phyloP scores from a whole-genome alignment of 345 rosid species.

The Salix udensis region DNA sequence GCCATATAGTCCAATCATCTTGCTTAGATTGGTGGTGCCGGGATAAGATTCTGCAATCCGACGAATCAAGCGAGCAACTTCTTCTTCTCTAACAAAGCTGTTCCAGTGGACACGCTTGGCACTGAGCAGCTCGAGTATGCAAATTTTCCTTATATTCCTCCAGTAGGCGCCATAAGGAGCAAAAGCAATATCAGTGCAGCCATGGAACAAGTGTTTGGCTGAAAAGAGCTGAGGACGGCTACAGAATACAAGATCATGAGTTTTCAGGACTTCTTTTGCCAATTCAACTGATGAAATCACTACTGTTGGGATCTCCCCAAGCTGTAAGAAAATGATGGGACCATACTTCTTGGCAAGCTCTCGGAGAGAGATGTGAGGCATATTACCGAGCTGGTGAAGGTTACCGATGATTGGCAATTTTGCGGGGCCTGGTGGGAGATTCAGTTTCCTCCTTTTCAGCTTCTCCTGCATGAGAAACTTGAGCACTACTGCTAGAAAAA shows the following conservation, averaged over 20 bases:
- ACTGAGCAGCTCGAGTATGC: slow-evolving; percentile 22
- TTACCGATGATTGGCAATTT: slow-evolving; percentile 28
- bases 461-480: slow-evolving; percentile 18
- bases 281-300: slow-evolving; percentile 15
- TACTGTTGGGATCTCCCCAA: slow-evolving; percentile 26
- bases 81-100: slow-evolving; percentile 19
- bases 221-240: slow-evolving; percentile 22
- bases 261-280: slow-evolving; percentile 23
- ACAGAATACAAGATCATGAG: slow-evolving; percentile 20
- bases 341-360: slow-evolving; percentile 18
- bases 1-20: slow-evolving; percentile 16
- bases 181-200: slow-evolving; percentile 21
- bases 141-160: slow-evolving; percentile 22
- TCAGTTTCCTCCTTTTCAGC: slow-evolving; percentile 18
- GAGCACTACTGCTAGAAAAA: slow-evolving; percentile 14
- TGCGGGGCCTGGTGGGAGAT: slow-evolving; percentile 25
- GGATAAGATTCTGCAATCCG: slow-evolving; percentile 15
- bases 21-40: slow-evolving; percentile 13
- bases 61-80: slow-evolving; percentile 13
- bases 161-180: slow-evolving; percentile 27
- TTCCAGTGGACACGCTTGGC: slow-evolving; percentile 15
- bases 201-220: slow-evolving; percentile 22
- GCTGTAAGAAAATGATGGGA: slow-evolving; percentile 16
- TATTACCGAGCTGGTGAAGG: slow-evolving; percentile 20
- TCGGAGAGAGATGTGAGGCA: slow-evolving; percentile 21